Base-by-base conservation (phyloP, 1,284 basidiomycete species). In the Anthracocystis walkeri region DNA sequence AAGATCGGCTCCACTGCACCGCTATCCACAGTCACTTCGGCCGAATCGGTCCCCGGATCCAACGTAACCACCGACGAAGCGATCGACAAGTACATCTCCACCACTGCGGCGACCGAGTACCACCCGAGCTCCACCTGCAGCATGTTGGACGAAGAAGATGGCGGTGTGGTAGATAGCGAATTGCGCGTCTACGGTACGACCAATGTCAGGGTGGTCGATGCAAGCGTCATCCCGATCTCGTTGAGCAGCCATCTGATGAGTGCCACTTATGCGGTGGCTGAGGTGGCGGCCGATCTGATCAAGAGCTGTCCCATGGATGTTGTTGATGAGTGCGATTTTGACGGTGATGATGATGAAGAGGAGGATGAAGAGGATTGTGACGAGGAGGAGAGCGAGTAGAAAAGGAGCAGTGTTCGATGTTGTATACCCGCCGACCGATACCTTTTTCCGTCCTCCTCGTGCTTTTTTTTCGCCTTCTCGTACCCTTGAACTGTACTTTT, bases 141-240 rank as follows among this genome's bases (percentile, higher is more conserved):
- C 7, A 91, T 91, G 90, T 85, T 91, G 45, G 90, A 90, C 5
- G 85, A 87, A 71, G 85, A 86, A 20, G 83, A 87, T 58, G 91
- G 91, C 46, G 91, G 90, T 65, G 91, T 92, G 45, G 90, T 92
- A 45, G 89, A 90, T 81, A 86, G 89, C 25, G 86, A 89, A 53
- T 85, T 92, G 45, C 86, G 87, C 77, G 90, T 92, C 14, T 90
- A 91, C 81, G 90, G 90, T 27, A 87, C 88, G 4, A 77, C 88
- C 81, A 91, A 92, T 86, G 87, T 93, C 71, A 77, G 86, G n/a
- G 85, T 87, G 25, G 81, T 86, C 41, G 87, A 87, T 66, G 82
- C 86, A 3, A 79, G 76, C 6, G 78, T 86, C n/a, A 77, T 83
- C 38, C 79, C 80, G 18, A 62, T 84, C 51, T 69, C 78, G 27